phyloP scores from a whole-genome alignment of 768 basidiomycete genomes.

The Termitomyces sp. region DNA sequence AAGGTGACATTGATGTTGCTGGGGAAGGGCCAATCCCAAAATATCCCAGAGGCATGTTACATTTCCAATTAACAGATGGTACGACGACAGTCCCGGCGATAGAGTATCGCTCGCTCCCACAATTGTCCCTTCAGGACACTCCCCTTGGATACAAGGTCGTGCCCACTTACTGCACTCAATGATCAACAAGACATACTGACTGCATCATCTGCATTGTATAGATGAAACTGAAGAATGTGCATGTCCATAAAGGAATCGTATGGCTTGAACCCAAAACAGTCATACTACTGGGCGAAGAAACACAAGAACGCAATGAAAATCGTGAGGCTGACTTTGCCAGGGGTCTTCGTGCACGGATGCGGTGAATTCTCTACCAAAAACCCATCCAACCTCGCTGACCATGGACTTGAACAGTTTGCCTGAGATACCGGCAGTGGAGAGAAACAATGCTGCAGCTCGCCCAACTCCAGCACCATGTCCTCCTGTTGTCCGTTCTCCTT shows the following conservation, averaged over 20 bases:
- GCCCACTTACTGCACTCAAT: conserved; percentile 1
- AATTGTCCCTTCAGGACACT: conserved; percentile 69
- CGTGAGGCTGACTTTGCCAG: conserved; percentile 58
- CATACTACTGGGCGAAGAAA: conserved; percentile 52
- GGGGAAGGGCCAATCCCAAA: conserved; percentile 75
- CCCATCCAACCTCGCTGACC: not conserved
- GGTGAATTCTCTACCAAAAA: conserved; percentile 41
- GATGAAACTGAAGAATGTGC: conserved; percentile 68
- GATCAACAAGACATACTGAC: not conserved
- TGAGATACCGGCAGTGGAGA: conserved; percentile 14
- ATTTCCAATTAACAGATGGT: conserved; percentile 78
- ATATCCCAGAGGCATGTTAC: conserved; percentile 79
- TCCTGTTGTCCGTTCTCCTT: conserved; percentile 27
- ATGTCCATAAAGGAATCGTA: conserved; percentile 64
- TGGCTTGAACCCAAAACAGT: conserved; percentile 73
- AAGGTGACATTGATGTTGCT: conserved; percentile 53
- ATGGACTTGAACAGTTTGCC: conserved; percentile 21
- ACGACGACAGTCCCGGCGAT: conserved; percentile 60
- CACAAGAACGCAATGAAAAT: conserved; percentile 57
- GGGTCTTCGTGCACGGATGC: conserved; percentile 57
- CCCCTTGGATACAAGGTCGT: conserved; percentile 78
- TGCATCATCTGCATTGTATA: conserved; percentile 22
- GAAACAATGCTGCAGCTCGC: conserved; percentile 3
- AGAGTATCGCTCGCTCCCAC: conserved; percentile 66
- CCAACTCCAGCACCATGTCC: conserved; percentile 10